Conservation (phyloP, 73 alveolate species). For the Effrenium voratum region DNA sequence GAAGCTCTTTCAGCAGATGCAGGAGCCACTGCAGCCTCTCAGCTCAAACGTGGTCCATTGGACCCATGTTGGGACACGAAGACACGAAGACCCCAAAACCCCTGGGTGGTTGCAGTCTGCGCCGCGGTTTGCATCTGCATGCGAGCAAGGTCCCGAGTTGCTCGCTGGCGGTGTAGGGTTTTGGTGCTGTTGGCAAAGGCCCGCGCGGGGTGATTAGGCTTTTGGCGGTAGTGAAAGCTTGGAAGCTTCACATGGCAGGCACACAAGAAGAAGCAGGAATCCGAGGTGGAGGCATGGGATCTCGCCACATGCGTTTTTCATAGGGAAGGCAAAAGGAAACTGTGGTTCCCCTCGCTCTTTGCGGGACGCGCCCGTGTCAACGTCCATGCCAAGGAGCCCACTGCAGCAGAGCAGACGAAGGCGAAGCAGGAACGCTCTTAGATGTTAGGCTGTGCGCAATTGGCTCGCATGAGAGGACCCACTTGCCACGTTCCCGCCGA, state of each 20-base stretch:
- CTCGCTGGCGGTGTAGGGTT: conserved; percentile 90
- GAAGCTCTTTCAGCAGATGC: conserved; percentile 54
- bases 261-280: conserved; percentile 64
- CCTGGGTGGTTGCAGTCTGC: neutral
- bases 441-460: neutral
- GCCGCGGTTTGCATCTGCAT: neutral
- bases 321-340: too few species aligned
- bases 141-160: conserved; percentile 52
- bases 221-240: neutral
- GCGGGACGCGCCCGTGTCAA: too few species aligned
- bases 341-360: too few species aligned
- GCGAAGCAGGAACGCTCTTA: conserved; percentile 15
- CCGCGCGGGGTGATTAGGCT: too few species aligned
- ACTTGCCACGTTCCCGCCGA: conserved; percentile 73
- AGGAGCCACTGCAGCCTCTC: conserved; percentile 71
- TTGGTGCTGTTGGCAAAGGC: conserved; percentile 87
- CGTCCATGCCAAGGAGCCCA: neutral
- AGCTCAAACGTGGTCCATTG: neutral
- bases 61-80: too few species aligned
- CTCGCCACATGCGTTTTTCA: too few species aligned
- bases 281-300: conserved; percentile 12
- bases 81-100: too few species aligned
- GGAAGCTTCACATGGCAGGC: neutral
- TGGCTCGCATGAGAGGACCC: conserved; percentile 8
- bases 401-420: conserved; percentile 8